Evolutionary conservation across 2,329 filamentous ascomycete genomes (phyloP), one percentile per base, ranked within the genome.

Genomic region (Monosporascus sp.): DNA sequence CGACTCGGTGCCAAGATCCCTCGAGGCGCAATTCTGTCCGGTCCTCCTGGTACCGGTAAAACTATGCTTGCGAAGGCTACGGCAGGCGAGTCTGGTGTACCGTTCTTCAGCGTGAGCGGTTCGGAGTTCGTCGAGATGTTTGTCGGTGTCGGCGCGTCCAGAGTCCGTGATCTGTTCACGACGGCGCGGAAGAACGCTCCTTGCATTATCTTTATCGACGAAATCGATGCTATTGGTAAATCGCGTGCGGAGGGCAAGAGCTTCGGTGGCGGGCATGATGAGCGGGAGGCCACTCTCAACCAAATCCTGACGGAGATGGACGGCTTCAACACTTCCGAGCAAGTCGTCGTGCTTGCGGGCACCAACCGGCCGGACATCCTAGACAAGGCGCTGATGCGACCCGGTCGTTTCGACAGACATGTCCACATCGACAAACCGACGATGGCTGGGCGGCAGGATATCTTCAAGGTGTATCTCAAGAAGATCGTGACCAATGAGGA

Each of bases 91-190:
- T 97, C 94, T 25, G 88, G 89, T 44, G 94, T 99, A 35, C 94
- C 94, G 0, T 99, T 99, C 80, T 99, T 92, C 81, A 96, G 90
- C 65, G 94, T 99, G 63, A 97, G 91, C 70, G 94, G 94, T 68
- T 99, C 94, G 48, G 94, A 99, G 70, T 99, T 99, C 68, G 93
- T 99, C 35, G 94, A 99, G 75, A 99, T 99, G 93, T 99, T 99
- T 68, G 94, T 99, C 49, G 94, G 94, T 83, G 94, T 99, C 55
- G 94, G 94, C 72, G 90, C 94, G 20, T 97, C 93, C 31, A 84
- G 94, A 72, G 94, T 99, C 49, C 85, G 94, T 63, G 94, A 99
- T 71, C 76, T 99, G 50, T 99, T 99, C 66, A 86, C 90, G 53
- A 96, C 90, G 63, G 94, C 94, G 18, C 85, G 94, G 54, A 97